A percentile compares a stretch with the other conserved stretches of the same genome.
These are phyloP conservation scores for Seiridium cupressi DNA, from an alignment of 2,329 filamentous ascomycete genomes.

Conservation along the genomic window DNA sequence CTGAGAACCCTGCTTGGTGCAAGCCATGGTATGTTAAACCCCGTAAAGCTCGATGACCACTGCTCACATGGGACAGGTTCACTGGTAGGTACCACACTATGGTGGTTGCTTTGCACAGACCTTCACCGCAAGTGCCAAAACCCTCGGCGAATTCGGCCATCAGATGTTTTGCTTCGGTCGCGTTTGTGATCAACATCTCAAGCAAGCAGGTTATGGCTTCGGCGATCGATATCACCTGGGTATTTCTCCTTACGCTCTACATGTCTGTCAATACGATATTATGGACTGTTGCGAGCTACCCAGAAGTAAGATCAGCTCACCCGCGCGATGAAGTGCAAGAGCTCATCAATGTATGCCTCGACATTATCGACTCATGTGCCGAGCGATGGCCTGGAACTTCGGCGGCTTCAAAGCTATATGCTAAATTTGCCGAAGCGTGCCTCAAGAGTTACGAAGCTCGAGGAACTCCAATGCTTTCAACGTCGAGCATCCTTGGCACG, in stretches of 20 bases:
- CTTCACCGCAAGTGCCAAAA: slow-evolving; percentile 86
- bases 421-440: slow-evolving; percentile 81
- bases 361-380: slow-evolving; percentile 75
- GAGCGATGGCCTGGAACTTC: slow-evolving; percentile 90
- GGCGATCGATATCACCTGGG: slow-evolving; percentile 86
- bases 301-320: slow-evolving; percentile 74
- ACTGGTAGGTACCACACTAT: slow-evolving; percentile 77
- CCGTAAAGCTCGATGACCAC: background rate
- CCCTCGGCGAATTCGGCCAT: slow-evolving; percentile 77
- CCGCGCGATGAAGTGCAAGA: slow-evolving; percentile 72
- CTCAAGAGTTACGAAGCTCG: slow-evolving; percentile 79
- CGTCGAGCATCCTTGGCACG: slow-evolving; percentile 35
- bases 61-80: slow-evolving; percentile 47
- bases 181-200: slow-evolving; percentile 78
- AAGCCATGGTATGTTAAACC: slow-evolving; percentile 67
- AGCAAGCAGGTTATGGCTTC: slow-evolving; percentile 74
- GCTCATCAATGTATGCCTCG: slow-evolving; percentile 71
- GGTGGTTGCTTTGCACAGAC: slow-evolving; percentile 82
- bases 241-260: slow-evolving; percentile 85
- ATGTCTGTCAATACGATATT: slow-evolving; percentile 89
- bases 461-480: slow-evolving; percentile 34
- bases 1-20: slow-evolving; percentile 69
- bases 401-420: slow-evolving; percentile 80
- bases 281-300: slow-evolving; percentile 81
- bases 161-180: slow-evolving; percentile 79